These are phyloP conservation scores for Dalbergia oliveri DNA, from an alignment of 306 rosid genomes.

Conservation along the genomic window DNA sequence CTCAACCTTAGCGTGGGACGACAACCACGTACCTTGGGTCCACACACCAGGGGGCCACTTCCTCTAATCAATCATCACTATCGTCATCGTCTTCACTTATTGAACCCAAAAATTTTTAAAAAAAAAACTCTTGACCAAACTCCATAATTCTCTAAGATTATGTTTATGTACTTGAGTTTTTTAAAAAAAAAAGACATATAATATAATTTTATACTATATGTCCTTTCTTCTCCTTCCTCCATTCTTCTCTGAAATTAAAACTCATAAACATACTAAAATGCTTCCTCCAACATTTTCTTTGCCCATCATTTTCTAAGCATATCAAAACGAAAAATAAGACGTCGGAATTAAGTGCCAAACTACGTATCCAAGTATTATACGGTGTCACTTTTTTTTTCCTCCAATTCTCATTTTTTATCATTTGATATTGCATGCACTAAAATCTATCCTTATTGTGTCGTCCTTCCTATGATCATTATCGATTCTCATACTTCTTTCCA, in stretches of 20 bases:
- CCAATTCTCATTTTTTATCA: background rate
- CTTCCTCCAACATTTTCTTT: background rate
- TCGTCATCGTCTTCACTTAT: background rate
- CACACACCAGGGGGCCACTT: background rate
- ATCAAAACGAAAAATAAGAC: background rate
- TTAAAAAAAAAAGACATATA: no score
- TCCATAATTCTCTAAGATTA: no score
- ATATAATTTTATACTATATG: no score
- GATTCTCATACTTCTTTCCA: no score
- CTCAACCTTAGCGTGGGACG: constrained; percentile 10
- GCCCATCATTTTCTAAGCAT: background rate
- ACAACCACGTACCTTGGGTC: constrained; percentile 3
- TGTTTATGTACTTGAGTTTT: no score
- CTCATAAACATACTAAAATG: no score
- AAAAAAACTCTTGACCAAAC: no score
- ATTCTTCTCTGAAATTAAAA: no score
- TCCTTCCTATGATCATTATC: no score
- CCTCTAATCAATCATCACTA: background rate
- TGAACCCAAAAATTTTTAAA: background rate
- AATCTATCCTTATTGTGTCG: background rate
- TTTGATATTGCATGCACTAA: background rate
- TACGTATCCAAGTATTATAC: background rate
- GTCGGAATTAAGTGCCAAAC: background rate
- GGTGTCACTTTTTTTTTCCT: background rate
- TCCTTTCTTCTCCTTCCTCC: no score